Evolutionary conservation across 345 rosid species (phyloP).

Genomic region (Turnera subulata): DNA sequence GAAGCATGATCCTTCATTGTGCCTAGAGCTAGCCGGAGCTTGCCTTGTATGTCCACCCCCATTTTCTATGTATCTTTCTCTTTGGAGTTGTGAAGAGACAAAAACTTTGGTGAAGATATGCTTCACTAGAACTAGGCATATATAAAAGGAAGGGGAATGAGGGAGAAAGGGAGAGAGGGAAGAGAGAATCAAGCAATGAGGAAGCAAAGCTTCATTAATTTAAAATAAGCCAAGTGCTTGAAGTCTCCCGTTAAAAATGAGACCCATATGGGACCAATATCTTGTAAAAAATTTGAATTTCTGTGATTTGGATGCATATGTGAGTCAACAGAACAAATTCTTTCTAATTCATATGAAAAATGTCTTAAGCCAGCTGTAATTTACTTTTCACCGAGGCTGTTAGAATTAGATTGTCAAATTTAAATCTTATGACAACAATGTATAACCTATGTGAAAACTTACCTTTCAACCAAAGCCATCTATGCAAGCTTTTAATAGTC

Average conservation of each 20-base stretch:
- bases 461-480: too few species aligned
- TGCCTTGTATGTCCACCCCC: constrained; percentile 54
- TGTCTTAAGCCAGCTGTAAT: neutral
- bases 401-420: too few species aligned
- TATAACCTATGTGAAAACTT: too few species aligned
- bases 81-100: neutral
- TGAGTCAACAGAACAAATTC: neutral
- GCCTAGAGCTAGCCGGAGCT: constrained; percentile 56
- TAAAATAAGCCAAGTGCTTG: neutral
- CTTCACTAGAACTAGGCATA: constrained; percentile 11
- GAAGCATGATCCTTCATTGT: constrained; percentile 73
- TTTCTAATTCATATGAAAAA: neutral
- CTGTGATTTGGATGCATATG: neutral
- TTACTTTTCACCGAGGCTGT: neutral
- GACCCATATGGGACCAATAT: neutral
- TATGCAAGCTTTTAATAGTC: too few species aligned
- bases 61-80: constrained; percentile 14
- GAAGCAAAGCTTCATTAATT: constrained; percentile 25
- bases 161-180: neutral
- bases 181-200: constrained; percentile 7
- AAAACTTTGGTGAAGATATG: constrained; percentile 4
- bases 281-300: neutral
- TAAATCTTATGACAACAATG: neutral
- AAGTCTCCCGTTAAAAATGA: neutral
- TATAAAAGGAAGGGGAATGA: constrained; percentile 7